Base-by-base conservation (phyloP, 2,329 filamentous ascomycete species). In the Neofusicoccum cordaticola region DNA sequence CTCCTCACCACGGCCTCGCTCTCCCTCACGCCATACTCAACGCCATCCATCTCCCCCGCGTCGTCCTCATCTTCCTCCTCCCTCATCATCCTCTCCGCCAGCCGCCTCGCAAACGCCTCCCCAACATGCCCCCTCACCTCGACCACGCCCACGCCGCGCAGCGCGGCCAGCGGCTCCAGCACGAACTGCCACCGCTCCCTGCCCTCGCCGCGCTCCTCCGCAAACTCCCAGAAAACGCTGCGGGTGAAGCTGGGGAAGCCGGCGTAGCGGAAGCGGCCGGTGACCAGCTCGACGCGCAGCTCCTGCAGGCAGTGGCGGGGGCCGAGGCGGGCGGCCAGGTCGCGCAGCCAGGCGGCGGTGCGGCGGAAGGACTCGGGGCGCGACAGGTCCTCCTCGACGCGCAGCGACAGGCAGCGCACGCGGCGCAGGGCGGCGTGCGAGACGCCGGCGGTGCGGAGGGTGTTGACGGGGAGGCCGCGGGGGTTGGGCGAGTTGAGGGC, bases 151-250 rank as follows among this genome's bases (percentile, higher is more conserved):
- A 66, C 45, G n/a, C 62, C 65, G 11, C 41, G 34, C 61, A 66
- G 19, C 31, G 13, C 13, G 3, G 45, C 52, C 39, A 66, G 17
- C 41, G 65, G 65, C 34, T 66, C 65, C 45, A 66, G 44, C 37
- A 66, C 65, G n/a, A 66, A 66, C 61, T 66, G 65, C 27, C 41
- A 64, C 35, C 42, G 44, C 39, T 35, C 50, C 22, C 31, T 17
- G 9, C 45, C 65, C 6, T 19, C n/a, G 41, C 31, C 35, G 44
- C 17, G 27, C 44, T 47, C 53, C 34, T 37, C 53, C 35, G 34
- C 3, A 22, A 60, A 66, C 62, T 63, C 51, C 52, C 61, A 61
- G 27, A 37, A 64, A 8, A 62, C 35, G 35, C 39, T 52, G 44
- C 42, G 31, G 22, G 56, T 62, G 50, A 66, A 58, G 27, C 35